Conservation (phyloP, 352 stramenopile genomes). For the Proteromonas lacertae region DNA sequence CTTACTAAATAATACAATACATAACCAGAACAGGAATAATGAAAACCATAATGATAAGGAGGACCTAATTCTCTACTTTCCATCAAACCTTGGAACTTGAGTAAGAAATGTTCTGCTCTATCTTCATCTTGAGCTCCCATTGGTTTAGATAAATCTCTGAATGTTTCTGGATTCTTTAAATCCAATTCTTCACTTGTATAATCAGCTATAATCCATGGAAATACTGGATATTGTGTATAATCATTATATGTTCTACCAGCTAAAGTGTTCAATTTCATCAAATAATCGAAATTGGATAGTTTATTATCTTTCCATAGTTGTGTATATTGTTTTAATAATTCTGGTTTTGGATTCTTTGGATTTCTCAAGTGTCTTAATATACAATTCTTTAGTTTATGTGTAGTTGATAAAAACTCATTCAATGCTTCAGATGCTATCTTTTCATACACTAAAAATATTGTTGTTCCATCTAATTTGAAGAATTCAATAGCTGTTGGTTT, state of each 20-base stretch:
- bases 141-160: slow-evolving; percentile 81
- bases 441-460: slow-evolving; percentile 30
- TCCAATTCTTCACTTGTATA: slow-evolving; percentile 40
- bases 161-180: slow-evolving; percentile 48
- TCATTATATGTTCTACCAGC: slow-evolving; percentile 42
- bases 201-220: slow-evolving; percentile 46
- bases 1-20: slow-evolving; percentile 93
- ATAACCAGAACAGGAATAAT: slow-evolving; percentile 66
- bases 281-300: slow-evolving; percentile 65
- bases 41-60: slow-evolving; percentile 90
- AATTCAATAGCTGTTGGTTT: slow-evolving; percentile 44
- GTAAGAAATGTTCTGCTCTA: slow-evolving; percentile 53
- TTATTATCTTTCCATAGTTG: slow-evolving; percentile 25
- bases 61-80: slow-evolving; percentile 17
- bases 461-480: slow-evolving; percentile 16
- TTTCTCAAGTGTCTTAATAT: no score
- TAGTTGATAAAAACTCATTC: no score
- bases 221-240: slow-evolving; percentile 84
- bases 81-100: slow-evolving; percentile 16
- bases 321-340: no score
- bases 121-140: slow-evolving; percentile 64
- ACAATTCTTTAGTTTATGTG: no score
- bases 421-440: no score
- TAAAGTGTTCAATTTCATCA: slow-evolving; percentile 76
- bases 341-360: no score